Conservation (phyloP, 2,329 filamentous ascomycete species). For the Sporothrix luriei region DNA sequence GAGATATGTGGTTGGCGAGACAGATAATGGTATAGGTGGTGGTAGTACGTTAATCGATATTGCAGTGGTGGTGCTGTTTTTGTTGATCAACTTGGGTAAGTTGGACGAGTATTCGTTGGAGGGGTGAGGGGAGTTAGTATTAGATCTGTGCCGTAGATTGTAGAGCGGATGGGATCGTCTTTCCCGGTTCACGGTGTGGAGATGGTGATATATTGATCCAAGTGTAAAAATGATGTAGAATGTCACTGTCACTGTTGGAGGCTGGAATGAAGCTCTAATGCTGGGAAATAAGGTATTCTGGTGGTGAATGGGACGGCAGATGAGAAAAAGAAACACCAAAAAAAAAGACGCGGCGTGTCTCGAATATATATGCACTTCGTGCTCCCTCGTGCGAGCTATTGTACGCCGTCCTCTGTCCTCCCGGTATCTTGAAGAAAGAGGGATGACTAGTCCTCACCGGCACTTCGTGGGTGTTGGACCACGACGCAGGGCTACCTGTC, state of each 20-base stretch:
- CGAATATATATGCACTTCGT: conserved; percentile 2
- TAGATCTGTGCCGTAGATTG: background rate
- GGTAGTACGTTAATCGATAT: background rate
- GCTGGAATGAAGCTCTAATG: background rate
- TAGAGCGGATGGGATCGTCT: background rate
- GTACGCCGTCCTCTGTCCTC: background rate
- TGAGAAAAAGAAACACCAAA: conserved; percentile 2
- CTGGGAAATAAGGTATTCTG: background rate
- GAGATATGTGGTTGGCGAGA: no score
- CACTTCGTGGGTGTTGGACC: background rate
- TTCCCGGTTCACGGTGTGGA: conserved; percentile 3
- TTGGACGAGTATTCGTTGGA: background rate
- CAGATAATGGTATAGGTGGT: background rate
- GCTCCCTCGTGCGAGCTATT: background rate
- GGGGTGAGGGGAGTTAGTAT: background rate
- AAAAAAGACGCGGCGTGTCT: conserved; percentile 15
- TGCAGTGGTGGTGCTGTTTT: background rate
- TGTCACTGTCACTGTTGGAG: no score
- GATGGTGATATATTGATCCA: background rate
- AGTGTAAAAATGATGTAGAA: background rate
- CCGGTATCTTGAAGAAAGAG: background rate
- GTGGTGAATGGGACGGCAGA: no score
- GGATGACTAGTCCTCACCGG: conserved; percentile 22
- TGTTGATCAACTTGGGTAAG: background rate
- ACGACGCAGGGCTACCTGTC: conserved; percentile 8